Evolutionary conservation across 495 filamentous ascomycete genomes (phyloP), one percentile per base, ranked within the genome.

Genomic region (Pseudevernia furfuracea): DNA sequence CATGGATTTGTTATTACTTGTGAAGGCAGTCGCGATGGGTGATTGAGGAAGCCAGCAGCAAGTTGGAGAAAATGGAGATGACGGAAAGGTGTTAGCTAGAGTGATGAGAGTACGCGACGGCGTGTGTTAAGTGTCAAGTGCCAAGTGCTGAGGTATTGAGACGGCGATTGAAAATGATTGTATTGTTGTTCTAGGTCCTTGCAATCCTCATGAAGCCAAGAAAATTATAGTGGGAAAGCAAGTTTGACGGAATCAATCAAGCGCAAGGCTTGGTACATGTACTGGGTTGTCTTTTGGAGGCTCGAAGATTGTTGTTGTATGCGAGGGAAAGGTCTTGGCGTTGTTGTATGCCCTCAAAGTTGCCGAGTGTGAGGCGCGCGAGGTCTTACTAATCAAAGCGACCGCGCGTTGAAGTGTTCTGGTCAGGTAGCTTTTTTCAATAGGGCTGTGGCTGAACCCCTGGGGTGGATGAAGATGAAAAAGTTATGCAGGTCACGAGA

Each of bases 1-100:
- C 82, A 86, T 85, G 60, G 46, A 25, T 4, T 25, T 49, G 1
- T 25, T 23, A 15, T 30, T 9, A 28, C 23, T 32, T 79, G 75
- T 78, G 77, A 79, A 83, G 41, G 23, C 21, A 30, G 53, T 34
- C 21, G 52, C 34, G 17, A 37, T 14, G 19, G 30, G 32, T 28
- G 46, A 34, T 12, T 9, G 21, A 21, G 21, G 15, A 60, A 60
- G n/a, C 11, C 46, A 30, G 7, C 4, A 21, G 49, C 7, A 34
- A 7, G 28, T 6, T 39, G 37, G 53, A 38, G 11, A 4, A 48
- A 23, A 32, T 57, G 61, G 38, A 43, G 3, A 32, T 46, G 52
- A 43, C 25, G 37, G 28, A n/a, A n/a, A 53, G 49, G 49, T 5
- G 14, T 5, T 19, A 5, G 25, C 4, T 53, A 30, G 15, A 53